Base-by-base conservation (phyloP, 164 flowering plant species). In the Piper longum region DNA sequence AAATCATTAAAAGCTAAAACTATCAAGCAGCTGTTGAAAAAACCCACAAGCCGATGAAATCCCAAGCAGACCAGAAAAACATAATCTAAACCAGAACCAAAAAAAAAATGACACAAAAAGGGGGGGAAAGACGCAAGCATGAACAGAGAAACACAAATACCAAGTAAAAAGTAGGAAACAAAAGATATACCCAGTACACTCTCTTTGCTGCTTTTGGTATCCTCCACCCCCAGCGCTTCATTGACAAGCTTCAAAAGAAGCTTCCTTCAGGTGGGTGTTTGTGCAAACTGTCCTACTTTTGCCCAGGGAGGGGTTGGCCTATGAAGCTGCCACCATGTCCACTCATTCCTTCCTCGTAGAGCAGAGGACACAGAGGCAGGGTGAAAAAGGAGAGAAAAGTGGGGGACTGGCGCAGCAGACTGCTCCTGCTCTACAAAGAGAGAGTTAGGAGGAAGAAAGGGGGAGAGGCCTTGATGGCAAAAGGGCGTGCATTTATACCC, bases 401-500 rank as follows among this genome's bases (percentile, higher is more conserved):
- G 14, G 6, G 18, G 45, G 56, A 48, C 52, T 48, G 63, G 11
- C 9, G 19, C 41, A 41, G 39, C 36, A 43, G 41, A 26, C 36
- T 26, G 36, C 36, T 26, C 36, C 36, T 26, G 36, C 36, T 26
- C 36, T 26, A 26, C 36, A 26, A 43, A 48, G 65, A 67, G 72
- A 71, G 59, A 60, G 64, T 48, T 0, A 2, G 7, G 12, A 14
- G 7, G 52, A 48, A 48, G 52, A 57, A 57, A 59, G 40, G 63
- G 63, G 59, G 26, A n/a, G n/a, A n/a, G 68, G 63, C 48, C 71
- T 56, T 60, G 41, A 71, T 67, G 58, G 64, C 77, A 72, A 79
- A 85, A 78, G 80, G 73, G 57, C 71, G 76, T 80, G 80, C 82
- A 82, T 86, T 80, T 86, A 83, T 83, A 83, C 81, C 79, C 91